Percentiles rank a stretch among this genome's conserved stretches.
These are phyloP conservation scores for Backusella morwellensis DNA, from an alignment of 192 early-diverging fungal genomes.

Conservation along the genomic window DNA sequence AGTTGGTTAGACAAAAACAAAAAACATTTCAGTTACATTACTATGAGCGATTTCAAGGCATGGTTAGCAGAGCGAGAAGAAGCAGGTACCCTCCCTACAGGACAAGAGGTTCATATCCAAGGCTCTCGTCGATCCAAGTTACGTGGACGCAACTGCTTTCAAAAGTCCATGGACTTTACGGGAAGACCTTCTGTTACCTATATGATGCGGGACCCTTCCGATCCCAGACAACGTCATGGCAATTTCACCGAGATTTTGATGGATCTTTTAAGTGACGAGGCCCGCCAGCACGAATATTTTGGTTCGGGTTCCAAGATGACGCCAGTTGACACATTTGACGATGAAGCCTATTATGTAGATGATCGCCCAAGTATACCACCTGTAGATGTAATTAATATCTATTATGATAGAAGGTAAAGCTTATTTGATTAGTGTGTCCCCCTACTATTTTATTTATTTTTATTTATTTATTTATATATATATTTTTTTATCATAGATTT, in stretches of 20 bases:
- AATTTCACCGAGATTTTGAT: conserved; percentile 9
- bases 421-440: background rate
- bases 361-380: background rate
- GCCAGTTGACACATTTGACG: background rate
- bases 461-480: background rate
- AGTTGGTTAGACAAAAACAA: conserved; percentile 34
- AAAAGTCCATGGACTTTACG: conserved; percentile 17
- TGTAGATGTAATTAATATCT: conserved; percentile 26
- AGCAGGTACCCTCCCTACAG: conserved; percentile 11
- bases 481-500: conserved; percentile 10
- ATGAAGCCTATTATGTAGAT: background rate
- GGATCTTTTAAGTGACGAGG: conserved; percentile 5
- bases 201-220: conserved; percentile 4
- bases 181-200: conserved; percentile 10
- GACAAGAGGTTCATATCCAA: conserved; percentile 25
- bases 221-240: background rate
- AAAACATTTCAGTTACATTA: conserved; percentile 32
- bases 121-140: background rate
- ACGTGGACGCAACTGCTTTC: conserved; percentile 26
- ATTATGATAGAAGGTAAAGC: conserved; percentile 30
- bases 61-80: conserved; percentile 29
- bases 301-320: background rate
- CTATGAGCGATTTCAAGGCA: conserved; percentile 25
- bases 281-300: background rate
- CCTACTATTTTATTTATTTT: background rate